Percentiles rank a stretch among this genome's conserved stretches.
Conservation (phyloP, 306 rosid species). For the Lupinus albus region DNA sequence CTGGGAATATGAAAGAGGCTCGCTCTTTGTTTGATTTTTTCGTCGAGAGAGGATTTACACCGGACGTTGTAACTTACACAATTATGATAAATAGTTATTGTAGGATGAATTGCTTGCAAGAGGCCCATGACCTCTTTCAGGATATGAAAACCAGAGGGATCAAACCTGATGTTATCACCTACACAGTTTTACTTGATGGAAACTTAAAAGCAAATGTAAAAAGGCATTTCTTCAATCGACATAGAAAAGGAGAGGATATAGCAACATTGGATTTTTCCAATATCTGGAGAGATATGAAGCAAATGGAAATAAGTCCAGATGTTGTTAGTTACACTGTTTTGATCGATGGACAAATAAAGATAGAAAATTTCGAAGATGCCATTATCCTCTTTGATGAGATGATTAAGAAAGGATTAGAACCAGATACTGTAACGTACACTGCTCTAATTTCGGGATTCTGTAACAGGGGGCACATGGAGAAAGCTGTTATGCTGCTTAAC, state of each 20-base stretch:
- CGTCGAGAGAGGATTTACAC: conserved; percentile 51
- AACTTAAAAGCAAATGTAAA: conserved; percentile 44
- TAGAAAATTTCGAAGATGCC: conserved; percentile 58
- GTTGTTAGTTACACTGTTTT: conserved; percentile 71
- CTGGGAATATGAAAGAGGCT: conserved; percentile 57
- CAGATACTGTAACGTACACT: conserved; percentile 69
- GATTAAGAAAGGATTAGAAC: conserved; percentile 63
- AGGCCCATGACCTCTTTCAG: conserved; percentile 63
- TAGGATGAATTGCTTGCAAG: conserved; percentile 53
- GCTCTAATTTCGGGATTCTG: conserved; percentile 62
- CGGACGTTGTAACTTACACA: conserved; percentile 72
- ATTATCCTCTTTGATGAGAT: conserved; percentile 57
- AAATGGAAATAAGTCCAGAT: conserved; percentile 61
- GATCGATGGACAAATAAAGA: conserved; percentile 61
- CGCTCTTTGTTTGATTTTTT: conserved; percentile 52
- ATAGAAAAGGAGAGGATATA: conserved; percentile 19
- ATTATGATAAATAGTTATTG: conserved; percentile 75
- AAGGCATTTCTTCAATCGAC: conserved; percentile 19
- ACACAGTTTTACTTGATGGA: conserved; percentile 75
- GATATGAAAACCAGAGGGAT: conserved; percentile 72
- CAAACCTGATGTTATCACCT: conserved; percentile 69
- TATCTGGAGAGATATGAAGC: conserved; percentile 66
- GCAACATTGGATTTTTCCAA: conserved; percentile 40
- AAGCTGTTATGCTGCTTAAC: conserved; percentile 47
- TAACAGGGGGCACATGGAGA: conserved; percentile 47